Base-by-base conservation (phyloP, 179 eudicot genomes). In the Beta lomatogona region DNA sequence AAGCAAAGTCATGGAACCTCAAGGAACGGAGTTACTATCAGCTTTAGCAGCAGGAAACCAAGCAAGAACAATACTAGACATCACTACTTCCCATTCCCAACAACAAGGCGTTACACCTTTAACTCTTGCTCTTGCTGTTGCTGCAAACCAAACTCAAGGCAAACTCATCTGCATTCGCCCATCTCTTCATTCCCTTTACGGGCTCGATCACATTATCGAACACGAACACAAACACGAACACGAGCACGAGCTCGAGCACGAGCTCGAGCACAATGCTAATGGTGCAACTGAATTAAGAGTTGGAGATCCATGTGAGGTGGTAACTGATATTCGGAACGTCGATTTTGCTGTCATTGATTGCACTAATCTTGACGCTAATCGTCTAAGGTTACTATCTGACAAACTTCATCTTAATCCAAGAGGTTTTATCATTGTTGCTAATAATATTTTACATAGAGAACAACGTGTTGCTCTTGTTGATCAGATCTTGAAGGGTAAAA, bases 41-140 rank as follows among this genome's bases (percentile, higher is more conserved):
- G 87, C 87, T 12, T 45, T 85, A 66, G 85, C 87, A 54, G 87
- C 87, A 53, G 87, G 87, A 28, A 85, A 82, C 73, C 72, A 82
- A 75, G 82, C 85, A 61, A 82, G 36, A 28, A n/a, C 71, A 12
- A 58, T 85, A 12, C 61, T 85, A 21, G 82, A 85, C 8, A 72
- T 85, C 5, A 64, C 73, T 19, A 67, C 77, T 2, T 76, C 70
- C 4, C 16, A 74, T 4, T 76, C 70, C 6, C 16, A 74, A 13
- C 61, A 61, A n/a, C 22, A 74, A 16, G 44, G 66, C n/a, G 18
- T 78, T 25, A 67, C 87, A 16, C 85, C 87, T 12, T 44, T 85
- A 31, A 85, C 85, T 1, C 73, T 73, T 14, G 85, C 85, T 7
- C 87, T 85, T 0, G 77, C 85, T 45, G 83, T 82, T 9, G 87